Evolutionary conservation across 768 basidiomycete species (phyloP), one percentile per base, ranked within the genome.

Genomic region (Ramaria sp.): DNA sequence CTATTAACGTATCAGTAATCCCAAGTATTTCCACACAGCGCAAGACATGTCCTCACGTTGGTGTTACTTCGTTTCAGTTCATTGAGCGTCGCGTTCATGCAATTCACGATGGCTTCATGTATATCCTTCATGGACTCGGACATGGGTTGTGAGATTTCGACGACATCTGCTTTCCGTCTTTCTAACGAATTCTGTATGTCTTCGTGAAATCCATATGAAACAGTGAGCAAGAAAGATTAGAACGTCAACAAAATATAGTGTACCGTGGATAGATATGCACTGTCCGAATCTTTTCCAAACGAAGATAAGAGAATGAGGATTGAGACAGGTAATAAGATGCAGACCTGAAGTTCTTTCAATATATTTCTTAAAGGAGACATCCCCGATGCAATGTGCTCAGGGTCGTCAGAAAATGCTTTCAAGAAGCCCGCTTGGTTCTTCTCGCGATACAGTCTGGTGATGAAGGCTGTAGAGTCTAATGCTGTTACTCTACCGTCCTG

Each of bases 371-470:
- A 72, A 1, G 96, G 96, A 1, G 89, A 91, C 66, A 98, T 69
- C 1, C 94, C 95, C 58, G 82, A 89, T 0, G 87, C 93, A 57
- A 99, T 96, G 58, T 86, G 81, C 66, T 98, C 96, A 3, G 95
- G 93, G 62, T 97, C 88, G 66, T 98, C 96, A 1, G 92, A 90
- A 64, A 99, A 96, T 0, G 92, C 96, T 67, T 99, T 98, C 59
- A 97, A 72, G 67, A 98, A 99, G 1, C 95, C 95, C 1, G 73
- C 74, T 77, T 79, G 70, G 97, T 99, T 70, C 85, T 82, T 67
- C 96, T 85, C 42, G 5, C 53, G 41, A 41, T 30, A 48, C 15
- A 48, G 27, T 25, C 48, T 22, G 49, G 51, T 50, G 41, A 55
- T 53, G 45, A 47, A 43, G n/a, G 52, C 48, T 9, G 55, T 57